A percentile compares a stretch with the other conserved stretches of the same genome.
These are phyloP conservation scores for Mucor plumbeus DNA, from an alignment of 371 early-diverging fungal species.

Conservation along the genomic window DNA sequence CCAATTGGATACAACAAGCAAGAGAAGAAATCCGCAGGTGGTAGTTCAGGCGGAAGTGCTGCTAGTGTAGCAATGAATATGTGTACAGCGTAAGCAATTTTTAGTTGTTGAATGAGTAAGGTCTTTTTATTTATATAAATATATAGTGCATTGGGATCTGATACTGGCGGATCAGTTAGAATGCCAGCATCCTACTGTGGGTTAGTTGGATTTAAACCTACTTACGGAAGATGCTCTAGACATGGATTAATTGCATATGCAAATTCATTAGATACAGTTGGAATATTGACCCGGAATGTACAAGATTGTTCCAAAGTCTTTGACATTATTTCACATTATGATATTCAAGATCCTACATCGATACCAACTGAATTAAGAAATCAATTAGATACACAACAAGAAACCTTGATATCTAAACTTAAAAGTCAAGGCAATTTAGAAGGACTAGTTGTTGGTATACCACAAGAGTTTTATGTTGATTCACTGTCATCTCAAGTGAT, in stretches of 20 bases:
- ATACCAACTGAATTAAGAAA: constrained; percentile 39
- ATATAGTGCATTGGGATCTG: constrained; percentile 82
- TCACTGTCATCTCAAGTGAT: constrained; percentile 64
- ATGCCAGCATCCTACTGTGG: constrained; percentile 95
- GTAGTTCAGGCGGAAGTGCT: constrained; percentile 93
- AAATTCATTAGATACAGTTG: constrained; percentile 89
- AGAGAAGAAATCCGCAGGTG: constrained; percentile 73
- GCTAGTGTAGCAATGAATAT: constrained; percentile 86
- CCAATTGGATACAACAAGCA: constrained; percentile 38
- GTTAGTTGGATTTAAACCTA: constrained; percentile 92
- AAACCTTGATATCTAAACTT: background rate
- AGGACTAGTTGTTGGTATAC: constrained; percentile 77
- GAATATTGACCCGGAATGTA: constrained; percentile 72
- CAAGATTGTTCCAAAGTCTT: constrained; percentile 58
- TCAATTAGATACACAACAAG: constrained; percentile 22
- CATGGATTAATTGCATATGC: constrained; percentile 89
- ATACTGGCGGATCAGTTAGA: constrained; percentile 95
- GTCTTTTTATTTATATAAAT: no score
- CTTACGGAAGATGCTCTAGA: constrained; percentile 89
- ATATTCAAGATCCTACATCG: constrained; percentile 67
- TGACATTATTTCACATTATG: constrained; percentile 62
- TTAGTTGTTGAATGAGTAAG: background rate
- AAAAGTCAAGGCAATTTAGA: constrained; percentile 33
- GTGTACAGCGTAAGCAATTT: constrained; percentile 69
- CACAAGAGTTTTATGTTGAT: constrained; percentile 78